Evolutionary conservation across 306 rosid genomes (phyloP), one percentile per base, ranked within the genome.

Genomic region (Vigna mungo): DNA sequence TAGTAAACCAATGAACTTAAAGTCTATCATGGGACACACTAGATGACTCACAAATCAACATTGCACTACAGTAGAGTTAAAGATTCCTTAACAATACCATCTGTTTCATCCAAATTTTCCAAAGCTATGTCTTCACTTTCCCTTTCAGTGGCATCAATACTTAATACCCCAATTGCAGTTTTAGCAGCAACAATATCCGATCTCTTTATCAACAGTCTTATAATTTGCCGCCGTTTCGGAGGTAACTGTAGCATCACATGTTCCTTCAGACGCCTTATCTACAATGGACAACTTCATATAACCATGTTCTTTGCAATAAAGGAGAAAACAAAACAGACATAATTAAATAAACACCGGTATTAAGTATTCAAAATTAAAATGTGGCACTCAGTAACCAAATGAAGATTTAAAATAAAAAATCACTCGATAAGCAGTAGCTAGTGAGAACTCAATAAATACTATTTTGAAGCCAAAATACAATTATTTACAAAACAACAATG

Each of bases 191-290:
- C 75, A 72, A 89, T 81, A 82, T 95, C 98, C 9, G 97, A 86
- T 64, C 86, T 85, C 86, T 90, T 88, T 83, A 95, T 72, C 44
- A 81, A 67, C 30, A 95, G 75, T 89, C 85, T 85, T 81, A 95
- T 83, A 75, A 95, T 87, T 83, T 95, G 98, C 59, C 98, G 87
- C 10, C 98, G 95, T 78, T 90, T 90, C 52, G 96, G 98, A 74
- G 98, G 98, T 79, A 95, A 88, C 82, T 95, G 93, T 55, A 53
- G 85, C 86, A 95, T 68, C 82, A 95, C 91, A 53, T 92, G 97
- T 81, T 88, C 96, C 88, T 95, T 95, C 87, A 95, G 67, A 73
- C 98, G 97, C 78, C 98, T 89, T 81, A 95, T 95, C 98, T 94
- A 86, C 32, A 83, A 65, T 72, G 61, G 53, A 56, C 74, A 53